A percentile compares a stretch with the other conserved stretches of the same genome.
phyloP scores from a whole-genome alignment of 1,139 yeast species.

The Blastobotrys aristatus region DNA sequence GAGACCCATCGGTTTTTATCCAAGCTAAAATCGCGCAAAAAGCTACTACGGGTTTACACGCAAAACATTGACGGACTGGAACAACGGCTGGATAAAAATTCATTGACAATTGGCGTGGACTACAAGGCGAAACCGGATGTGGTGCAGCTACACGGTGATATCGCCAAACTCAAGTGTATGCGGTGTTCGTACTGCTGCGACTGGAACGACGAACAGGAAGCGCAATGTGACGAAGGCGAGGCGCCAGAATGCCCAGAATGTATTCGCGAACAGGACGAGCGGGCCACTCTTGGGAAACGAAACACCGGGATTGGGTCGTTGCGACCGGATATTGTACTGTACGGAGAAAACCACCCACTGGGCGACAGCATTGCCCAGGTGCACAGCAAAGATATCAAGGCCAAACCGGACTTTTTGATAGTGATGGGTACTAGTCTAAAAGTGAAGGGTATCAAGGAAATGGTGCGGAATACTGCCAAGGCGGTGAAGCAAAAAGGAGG shows the following conservation, averaged over 20 bases:
- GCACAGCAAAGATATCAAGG: constrained; percentile 48
- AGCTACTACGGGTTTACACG: constrained; percentile 76
- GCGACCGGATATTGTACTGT: constrained; percentile 69
- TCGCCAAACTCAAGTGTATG: constrained; percentile 69
- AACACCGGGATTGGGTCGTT: constrained; percentile 57
- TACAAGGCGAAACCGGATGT: constrained; percentile 44
- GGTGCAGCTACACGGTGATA: constrained; percentile 86
- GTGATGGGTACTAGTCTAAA: constrained; percentile 74
- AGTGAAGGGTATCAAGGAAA: constrained; percentile 65
- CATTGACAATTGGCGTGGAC: constrained; percentile 12
- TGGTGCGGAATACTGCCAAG: constrained; percentile 56
- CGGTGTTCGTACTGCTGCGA: constrained; percentile 53
- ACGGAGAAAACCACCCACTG: constrained; percentile 76
- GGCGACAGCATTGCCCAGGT: constrained; percentile 61
- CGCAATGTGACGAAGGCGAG: constrained; percentile 45
- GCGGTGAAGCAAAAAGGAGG: constrained; percentile 57
- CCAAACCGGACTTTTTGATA: constrained; percentile 57
- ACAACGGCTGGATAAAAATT: constrained; percentile 7
- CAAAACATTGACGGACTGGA: constrained; percentile 75
- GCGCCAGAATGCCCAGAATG: constrained; percentile 66
- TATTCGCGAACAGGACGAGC: constrained; percentile 45
- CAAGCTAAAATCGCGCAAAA: constrained; percentile 56
- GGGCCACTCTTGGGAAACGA: constrained; percentile 59
- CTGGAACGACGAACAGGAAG: constrained; percentile 56
- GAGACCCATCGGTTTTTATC: constrained; percentile 76